Evolutionary conservation across 768 basidiomycete genomes (phyloP).

Genomic region (Pleurotus tuoliensis): DNA sequence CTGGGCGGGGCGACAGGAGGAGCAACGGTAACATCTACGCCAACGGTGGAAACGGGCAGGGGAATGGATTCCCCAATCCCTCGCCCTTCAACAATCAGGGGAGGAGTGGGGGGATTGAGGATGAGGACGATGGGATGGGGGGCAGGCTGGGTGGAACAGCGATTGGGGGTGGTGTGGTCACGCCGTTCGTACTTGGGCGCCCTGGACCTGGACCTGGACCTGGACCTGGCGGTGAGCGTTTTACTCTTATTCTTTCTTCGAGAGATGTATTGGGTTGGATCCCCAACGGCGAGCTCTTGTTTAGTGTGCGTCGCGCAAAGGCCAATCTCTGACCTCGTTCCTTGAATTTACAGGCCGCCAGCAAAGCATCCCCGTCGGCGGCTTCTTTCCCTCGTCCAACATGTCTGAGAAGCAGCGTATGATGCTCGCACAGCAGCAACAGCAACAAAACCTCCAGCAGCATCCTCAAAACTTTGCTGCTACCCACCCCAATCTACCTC

Average conservation of each 20-base stretch:
- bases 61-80: neutral
- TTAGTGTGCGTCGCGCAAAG: too few species aligned
- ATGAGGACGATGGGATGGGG: slow-evolving; percentile 32
- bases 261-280: too few species aligned
- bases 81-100: slow-evolving; percentile 12
- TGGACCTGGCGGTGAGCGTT: neutral
- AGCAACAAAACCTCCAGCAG: too few species aligned
- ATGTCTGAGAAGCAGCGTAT: too few species aligned
- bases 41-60: neutral
- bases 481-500: too few species aligned
- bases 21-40: neutral
- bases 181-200: slow-evolving; percentile 21
- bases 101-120: slow-evolving; percentile 3
- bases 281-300: too few species aligned
- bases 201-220: neutral
- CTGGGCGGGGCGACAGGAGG: neutral
- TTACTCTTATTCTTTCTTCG: neutral
- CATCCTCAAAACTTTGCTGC: too few species aligned
- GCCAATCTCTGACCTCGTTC: too few species aligned
- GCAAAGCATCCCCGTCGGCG: too few species aligned
- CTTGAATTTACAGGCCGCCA: too few species aligned
- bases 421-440: too few species aligned
- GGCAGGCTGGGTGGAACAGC: slow-evolving; percentile 25
- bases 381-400: too few species aligned
- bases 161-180: slow-evolving; percentile 28